Evolutionary conservation across 345 rosid genomes (phyloP).

Genomic region (Gossypium ekmanianum): DNA sequence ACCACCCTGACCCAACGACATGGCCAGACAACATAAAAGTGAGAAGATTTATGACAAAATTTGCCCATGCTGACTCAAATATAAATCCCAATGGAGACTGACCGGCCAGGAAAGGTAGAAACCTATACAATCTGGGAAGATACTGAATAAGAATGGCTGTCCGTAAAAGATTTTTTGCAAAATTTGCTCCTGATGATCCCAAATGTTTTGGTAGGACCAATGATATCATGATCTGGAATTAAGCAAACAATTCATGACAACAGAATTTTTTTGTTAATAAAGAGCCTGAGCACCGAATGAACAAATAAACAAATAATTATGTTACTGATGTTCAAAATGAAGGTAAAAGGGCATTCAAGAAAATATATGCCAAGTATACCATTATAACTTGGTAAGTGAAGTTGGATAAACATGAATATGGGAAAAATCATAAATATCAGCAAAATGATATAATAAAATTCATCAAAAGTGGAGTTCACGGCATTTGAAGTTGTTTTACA

Average conservation of each 20-base stretch:
- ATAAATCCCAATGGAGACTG: conserved; percentile 67
- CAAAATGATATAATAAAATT: conserved; percentile 9
- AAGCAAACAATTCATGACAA: conserved; percentile 3
- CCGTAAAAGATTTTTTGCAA: conserved; percentile 61
- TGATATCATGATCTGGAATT: conserved; percentile 52
- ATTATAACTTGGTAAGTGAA: neutral
- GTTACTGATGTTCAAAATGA: neutral
- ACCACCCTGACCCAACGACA: conserved; percentile 80
- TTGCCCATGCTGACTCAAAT: conserved; percentile 89
- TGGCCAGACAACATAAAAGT: conserved; percentile 73
- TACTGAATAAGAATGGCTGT: conserved; percentile 64
- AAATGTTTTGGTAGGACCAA: conserved; percentile 36
- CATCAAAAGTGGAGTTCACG: neutral
- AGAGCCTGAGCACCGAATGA: neutral
- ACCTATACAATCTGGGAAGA: conserved; percentile 64
- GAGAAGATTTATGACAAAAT: conserved; percentile 76
- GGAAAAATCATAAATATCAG: neutral
- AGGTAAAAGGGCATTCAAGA: neutral
- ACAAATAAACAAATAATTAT: neutral
- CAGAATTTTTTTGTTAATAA: neutral
- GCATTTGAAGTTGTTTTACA: neutral
- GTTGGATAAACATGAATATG: neutral
- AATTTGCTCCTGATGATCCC: conserved; percentile 54
- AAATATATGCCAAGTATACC: neutral
- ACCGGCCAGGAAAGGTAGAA: conserved; percentile 71